Conservation (phyloP, 345 rosid species). For the Syzygium aromaticum region DNA sequence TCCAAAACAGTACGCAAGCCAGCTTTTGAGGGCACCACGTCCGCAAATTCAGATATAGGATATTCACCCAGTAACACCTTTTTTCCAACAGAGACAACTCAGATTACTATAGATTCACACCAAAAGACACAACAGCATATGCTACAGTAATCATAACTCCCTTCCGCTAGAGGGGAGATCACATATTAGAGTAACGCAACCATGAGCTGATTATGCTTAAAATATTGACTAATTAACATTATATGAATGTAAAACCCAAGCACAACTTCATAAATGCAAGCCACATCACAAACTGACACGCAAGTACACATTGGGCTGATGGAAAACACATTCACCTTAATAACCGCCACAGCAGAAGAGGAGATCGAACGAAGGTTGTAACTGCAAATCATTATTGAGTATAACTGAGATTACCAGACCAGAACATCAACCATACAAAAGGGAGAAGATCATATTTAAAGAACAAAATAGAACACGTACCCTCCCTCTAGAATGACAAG, state of each 20-base stretch:
- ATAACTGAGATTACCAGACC: not conserved
- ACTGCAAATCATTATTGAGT: slow-evolving; percentile 31
- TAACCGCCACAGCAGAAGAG: slow-evolving; percentile 86
- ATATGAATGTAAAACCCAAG: not conserved
- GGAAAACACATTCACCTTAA: slow-evolving; percentile 50
- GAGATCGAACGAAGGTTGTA: slow-evolving; percentile 97
- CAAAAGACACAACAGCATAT: not conserved
- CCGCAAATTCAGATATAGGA: slow-evolving; percentile 23
- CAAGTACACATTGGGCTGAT: not conserved
- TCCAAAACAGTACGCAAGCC: slow-evolving; percentile 68
- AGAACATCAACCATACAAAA: not conserved
- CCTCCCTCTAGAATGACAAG: slow-evolving; percentile 98
- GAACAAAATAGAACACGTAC: slow-evolving; percentile 24
- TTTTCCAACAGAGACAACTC: not conserved
- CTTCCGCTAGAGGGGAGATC: not conserved
- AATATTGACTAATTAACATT: not conserved
- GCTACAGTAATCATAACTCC: not conserved
- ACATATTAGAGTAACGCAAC: not conserved
- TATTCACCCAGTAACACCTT: slow-evolving; percentile 82
- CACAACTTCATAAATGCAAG: not conserved
- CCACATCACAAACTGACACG: not conserved
- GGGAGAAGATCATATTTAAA: not conserved
- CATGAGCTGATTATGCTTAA: not conserved
- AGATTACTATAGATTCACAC: not conserved
- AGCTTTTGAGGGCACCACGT: slow-evolving; percentile 48